phyloP scores from a whole-genome alignment of 306 rosid species.

The Rosa rugosa region DNA sequence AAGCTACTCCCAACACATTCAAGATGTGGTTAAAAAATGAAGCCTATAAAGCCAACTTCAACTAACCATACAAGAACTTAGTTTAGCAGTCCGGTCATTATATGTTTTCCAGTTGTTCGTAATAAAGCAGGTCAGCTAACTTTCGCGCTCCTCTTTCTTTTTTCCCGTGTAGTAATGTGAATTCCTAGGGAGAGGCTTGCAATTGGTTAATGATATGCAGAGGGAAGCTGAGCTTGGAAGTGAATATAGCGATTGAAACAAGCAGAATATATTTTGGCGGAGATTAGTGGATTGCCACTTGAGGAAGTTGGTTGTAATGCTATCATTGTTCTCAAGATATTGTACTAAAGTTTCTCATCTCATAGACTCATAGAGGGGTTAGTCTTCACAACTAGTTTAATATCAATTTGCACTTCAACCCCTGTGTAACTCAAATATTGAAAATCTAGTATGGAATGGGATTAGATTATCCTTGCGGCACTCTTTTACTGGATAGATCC shows the following conservation, averaged over 20 bases:
- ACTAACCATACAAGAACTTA: slow-evolving; percentile 36
- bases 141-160: slow-evolving; percentile 21
- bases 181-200: slow-evolving; percentile 28
- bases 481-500: background rate
- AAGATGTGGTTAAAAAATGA: slow-evolving; percentile 62
- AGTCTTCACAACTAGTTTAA: background rate
- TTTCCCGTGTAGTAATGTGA: slow-evolving; percentile 19
- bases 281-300: slow-evolving; percentile 28
- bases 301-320: no score
- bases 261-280: slow-evolving; percentile 7
- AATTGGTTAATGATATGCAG: slow-evolving; percentile 26
- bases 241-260: slow-evolving; percentile 1
- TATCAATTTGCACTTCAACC: background rate
- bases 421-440: background rate
- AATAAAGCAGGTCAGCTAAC: slow-evolving; percentile 44
- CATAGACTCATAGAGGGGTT: background rate
- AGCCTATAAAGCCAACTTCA: slow-evolving; percentile 27
- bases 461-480: background rate
- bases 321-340: background rate
- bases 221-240: slow-evolving; percentile 21
- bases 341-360: background rate
- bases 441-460: background rate
- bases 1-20: slow-evolving; percentile 77
- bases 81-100: slow-evolving; percentile 34
- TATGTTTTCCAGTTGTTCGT: slow-evolving; percentile 31